Evolutionary conservation across 2,329 filamentous ascomycete genomes (phyloP).

Genomic region (Ophiocordyceps australis): DNA sequence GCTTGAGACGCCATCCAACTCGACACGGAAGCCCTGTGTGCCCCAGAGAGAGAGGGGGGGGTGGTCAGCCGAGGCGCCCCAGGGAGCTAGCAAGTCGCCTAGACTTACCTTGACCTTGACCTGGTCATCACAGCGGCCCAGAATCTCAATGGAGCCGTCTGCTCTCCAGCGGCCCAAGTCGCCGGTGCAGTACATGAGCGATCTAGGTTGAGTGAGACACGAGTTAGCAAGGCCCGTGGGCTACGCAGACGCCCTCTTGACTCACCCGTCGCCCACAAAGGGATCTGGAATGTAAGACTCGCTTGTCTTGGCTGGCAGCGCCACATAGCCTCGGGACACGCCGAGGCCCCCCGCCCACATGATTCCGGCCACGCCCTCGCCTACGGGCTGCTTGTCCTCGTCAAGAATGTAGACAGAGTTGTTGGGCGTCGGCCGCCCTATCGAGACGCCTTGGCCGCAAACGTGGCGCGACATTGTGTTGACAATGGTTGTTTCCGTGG

Average conservation of each 20-base stretch:
- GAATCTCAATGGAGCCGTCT: conserved; percentile 33
- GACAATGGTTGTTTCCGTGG: conserved; percentile 40
- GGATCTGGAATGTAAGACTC: conserved; percentile 28
- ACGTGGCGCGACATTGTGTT: conserved; percentile 35
- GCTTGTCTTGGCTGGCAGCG: conserved; percentile 29
- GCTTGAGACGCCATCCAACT: conserved; percentile 38
- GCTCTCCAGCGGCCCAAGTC: conserved; percentile 35
- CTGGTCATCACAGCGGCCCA: conserved; percentile 41
- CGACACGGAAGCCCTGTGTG: conserved; percentile 36
- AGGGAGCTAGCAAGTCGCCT: not conserved
- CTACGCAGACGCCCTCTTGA: not conserved
- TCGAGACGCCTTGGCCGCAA: conserved; percentile 26
- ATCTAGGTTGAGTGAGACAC: conserved; percentile 12
- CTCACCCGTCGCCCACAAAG: conserved; percentile 31
- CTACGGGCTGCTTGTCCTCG: conserved; percentile 21
- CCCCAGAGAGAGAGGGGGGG: not conserved
- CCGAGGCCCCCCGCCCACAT: conserved; percentile 40
- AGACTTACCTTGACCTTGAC: conserved; percentile 35
- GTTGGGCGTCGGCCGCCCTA: conserved; percentile 37
- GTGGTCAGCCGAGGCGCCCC: not conserved
- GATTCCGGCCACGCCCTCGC: conserved; percentile 26
- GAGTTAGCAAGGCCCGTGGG: not conserved
- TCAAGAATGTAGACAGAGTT: conserved; percentile 36
- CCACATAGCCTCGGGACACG: conserved; percentile 36
- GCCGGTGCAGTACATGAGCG: conserved; percentile 40